These are phyloP conservation scores for Acidiella bohemica DNA, from an alignment of 495 filamentous ascomycete species.

Conservation along the genomic window DNA sequence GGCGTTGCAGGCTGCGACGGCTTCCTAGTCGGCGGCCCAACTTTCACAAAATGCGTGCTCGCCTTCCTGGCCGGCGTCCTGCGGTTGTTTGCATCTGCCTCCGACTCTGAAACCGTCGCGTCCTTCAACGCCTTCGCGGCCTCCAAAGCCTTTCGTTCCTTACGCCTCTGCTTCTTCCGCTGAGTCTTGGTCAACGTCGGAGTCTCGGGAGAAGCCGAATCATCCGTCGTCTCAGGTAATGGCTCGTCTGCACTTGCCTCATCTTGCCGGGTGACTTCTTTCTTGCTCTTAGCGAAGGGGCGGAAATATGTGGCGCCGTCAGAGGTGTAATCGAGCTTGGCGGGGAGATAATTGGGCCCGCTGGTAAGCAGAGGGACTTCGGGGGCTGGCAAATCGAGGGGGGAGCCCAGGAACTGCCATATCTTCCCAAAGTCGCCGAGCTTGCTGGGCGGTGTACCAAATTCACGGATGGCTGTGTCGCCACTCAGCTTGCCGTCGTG, in stretches of 20 bases:
- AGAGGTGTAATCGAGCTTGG: constrained; percentile 15
- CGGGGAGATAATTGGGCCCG: constrained; percentile 3
- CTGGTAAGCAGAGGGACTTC: constrained; percentile 6
- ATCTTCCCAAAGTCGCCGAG: constrained; percentile 35
- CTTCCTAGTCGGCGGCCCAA: background rate
- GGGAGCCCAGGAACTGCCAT: constrained; percentile 30
- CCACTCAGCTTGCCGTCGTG: background rate
- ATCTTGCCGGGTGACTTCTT: constrained; percentile 30
- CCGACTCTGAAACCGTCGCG: constrained; percentile 19
- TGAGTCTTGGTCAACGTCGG: constrained; percentile 25
- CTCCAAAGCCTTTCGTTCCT: constrained; percentile 13
- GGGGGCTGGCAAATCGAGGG: constrained; percentile 19
- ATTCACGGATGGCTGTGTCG: constrained; percentile 2
- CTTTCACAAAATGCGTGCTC: constrained; percentile 7
- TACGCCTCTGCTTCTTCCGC: constrained; percentile 26
- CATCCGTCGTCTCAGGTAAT: constrained; percentile 17
- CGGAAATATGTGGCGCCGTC: constrained; percentile 22
- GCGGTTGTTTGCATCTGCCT: constrained; percentile 17
- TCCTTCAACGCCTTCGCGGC: constrained; percentile 3
- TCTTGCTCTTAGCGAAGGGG: constrained; percentile 5
- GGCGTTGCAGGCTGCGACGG: too few relatives aligned
- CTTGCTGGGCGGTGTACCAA: background rate
- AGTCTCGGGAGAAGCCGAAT: constrained; percentile 9
- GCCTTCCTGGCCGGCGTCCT: constrained; percentile 18
- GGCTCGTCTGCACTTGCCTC: constrained; percentile 22